Evolutionary conservation across 768 basidiomycete genomes (phyloP), one percentile per base, ranked within the genome.

Genomic region (Tricholoma matsutake): DNA sequence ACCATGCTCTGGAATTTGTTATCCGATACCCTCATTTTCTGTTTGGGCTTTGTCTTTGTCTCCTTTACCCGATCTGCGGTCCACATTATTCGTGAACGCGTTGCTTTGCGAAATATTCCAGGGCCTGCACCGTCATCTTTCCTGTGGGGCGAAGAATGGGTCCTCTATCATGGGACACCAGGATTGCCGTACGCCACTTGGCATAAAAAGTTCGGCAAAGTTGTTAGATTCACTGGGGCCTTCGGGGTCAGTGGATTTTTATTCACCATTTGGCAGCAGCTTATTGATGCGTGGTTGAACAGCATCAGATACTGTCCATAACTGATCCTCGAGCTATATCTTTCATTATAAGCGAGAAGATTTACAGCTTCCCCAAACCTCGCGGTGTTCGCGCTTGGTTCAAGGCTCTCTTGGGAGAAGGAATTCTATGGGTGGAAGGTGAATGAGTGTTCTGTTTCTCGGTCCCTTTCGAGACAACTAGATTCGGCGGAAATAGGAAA

Each of bases 341-440:
- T 2, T 84, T 81, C 58, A 84, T 87, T 57, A 72, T 87, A 1
- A 79, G 79, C 29, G 82, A 85, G 65, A 79, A 77, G 11, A 77
- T 79, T 0, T 87, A 86, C 67, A 73, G 72, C 35, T 87, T 87
- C 64, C 86, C 86, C 3, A 87, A 87, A 69, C 83, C 86, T 8
- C 71, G 76, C 53, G 86, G 86, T 22, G 86, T 86, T 18, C 79
- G 86, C 61, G 80, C 79, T 14, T 88, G 86, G 86, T 87, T 87
- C 66, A 77, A 78, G 60, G 81, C 81, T 32, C 79, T 85, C 1
- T 75, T 86, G 6, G 86, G 86, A 11, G 79, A 86, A 70, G 86
- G 86, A 20, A 82, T 88, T 59, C 81, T 87, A 22, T 86, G 84
- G 82, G 78, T 86, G 10, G 86, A 88, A 81, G 86, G 86, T 82